These are phyloP conservation scores for Saprolegnia parasitica DNA, from an alignment of 352 stramenopile species.

Conservation along the genomic window DNA sequence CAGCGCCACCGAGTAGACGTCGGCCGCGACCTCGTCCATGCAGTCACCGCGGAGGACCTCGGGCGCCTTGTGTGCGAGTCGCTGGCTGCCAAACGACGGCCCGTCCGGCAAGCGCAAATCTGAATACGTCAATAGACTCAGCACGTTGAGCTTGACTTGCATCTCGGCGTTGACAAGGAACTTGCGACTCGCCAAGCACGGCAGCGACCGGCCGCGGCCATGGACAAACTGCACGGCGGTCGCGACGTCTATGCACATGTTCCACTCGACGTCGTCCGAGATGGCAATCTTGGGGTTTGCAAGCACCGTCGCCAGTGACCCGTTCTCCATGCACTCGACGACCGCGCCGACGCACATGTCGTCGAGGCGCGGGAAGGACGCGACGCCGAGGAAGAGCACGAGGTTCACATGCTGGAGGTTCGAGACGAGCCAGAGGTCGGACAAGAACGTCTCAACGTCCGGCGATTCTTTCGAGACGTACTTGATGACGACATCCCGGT, in stretches of 20 bases:
- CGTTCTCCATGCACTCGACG: slow-evolving; percentile 10
- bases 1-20: slow-evolving; percentile 65
- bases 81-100: slow-evolving; percentile 50
- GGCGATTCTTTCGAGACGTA: neutral
- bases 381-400: slow-evolving; percentile 9
- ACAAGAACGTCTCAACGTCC: slow-evolving; percentile 11
- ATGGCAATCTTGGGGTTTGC: neutral
- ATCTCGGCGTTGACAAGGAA: slow-evolving; percentile 47
- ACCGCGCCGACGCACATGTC: slow-evolving; percentile 12
- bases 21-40: slow-evolving; percentile 46
- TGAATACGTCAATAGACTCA: slow-evolving; percentile 45
- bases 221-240: slow-evolving; percentile 60
- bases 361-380: neutral
- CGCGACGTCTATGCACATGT: slow-evolving; percentile 67
- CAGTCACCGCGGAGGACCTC: slow-evolving; percentile 46
- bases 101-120: slow-evolving; percentile 21
- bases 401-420: slow-evolving; percentile 16
- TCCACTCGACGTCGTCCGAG: slow-evolving; percentile 3
- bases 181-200: slow-evolving; percentile 49
- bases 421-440: neutral
- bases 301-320: neutral
- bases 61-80: slow-evolving; percentile 48
- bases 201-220: slow-evolving; percentile 40
- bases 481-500: slow-evolving; percentile 15
- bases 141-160: slow-evolving; percentile 57